Percentiles rank a stretch among this genome's conserved stretches.
phyloP scores from a whole-genome alignment of 805 yeast genomes.

The Tetrapisispora taiwanensis region DNA sequence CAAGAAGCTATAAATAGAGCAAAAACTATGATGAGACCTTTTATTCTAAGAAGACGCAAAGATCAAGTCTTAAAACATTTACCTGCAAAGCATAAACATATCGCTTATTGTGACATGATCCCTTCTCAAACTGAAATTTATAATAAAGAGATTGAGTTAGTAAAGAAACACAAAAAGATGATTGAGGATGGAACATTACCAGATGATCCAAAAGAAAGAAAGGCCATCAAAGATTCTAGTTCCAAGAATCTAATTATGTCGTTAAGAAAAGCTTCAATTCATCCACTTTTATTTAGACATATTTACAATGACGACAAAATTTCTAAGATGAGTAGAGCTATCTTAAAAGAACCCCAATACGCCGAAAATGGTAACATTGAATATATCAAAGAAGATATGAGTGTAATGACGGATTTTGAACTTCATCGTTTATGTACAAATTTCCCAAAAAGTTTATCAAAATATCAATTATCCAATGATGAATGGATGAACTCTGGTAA shows the following conservation, averaged over 20 bases:
- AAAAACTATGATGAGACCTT: constrained; percentile 96
- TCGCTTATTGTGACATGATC: constrained; percentile 57
- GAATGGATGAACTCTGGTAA: constrained; percentile 68
- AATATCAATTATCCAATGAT: constrained; percentile 42
- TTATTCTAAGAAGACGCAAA: constrained; percentile 84
- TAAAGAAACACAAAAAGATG: constrained; percentile 29
- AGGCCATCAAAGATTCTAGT: constrained; percentile 28
- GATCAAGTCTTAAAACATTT: constrained; percentile 84
- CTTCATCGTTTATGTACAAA: constrained; percentile 61
- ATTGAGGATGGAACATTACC: constrained; percentile 15
- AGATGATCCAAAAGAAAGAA: constrained; percentile 20
- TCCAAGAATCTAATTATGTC: constrained; percentile 71
- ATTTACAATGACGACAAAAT: constrained; percentile 48
- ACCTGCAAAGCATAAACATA: constrained; percentile 61
- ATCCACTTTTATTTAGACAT: constrained; percentile 75
- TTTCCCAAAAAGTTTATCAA: constrained; percentile 56
- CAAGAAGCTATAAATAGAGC: constrained; percentile 90
- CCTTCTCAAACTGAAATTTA: constrained; percentile 49
- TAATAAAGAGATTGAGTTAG: constrained; percentile 41
- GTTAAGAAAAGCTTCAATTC: constrained; percentile 84
- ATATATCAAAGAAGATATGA: constrained; percentile 88
- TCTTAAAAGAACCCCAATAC: constrained; percentile 75
- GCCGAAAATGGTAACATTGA: constrained; percentile 56
- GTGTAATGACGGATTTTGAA: constrained; percentile 87
- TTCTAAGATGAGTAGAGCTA: constrained; percentile 59